Evolutionary conservation across 768 basidiomycete genomes (phyloP).

Genomic region (Termitomyces sp.): DNA sequence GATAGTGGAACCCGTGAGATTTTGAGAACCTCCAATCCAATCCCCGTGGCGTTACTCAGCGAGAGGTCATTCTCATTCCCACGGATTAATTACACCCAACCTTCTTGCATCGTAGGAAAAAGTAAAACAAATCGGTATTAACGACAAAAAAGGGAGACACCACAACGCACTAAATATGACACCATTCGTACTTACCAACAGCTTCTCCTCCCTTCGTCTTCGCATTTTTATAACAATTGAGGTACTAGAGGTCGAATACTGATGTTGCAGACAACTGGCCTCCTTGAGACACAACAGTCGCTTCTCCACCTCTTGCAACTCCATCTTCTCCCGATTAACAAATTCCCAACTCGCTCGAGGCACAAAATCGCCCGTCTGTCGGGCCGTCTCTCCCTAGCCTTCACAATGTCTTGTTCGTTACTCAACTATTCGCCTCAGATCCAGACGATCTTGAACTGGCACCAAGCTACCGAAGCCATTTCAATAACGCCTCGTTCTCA

Average conservation of each 20-base stretch:
- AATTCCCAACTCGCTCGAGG: conserved; percentile 80
- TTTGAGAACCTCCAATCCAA: too few relatives aligned
- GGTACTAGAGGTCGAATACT: conserved; percentile 84
- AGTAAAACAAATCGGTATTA: too few relatives aligned
- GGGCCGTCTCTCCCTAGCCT: too few relatives aligned
- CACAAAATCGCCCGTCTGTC: conserved; percentile 39
- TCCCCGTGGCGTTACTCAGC: too few relatives aligned
- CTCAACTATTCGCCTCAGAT: background rate
- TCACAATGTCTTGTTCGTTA: conserved; percentile 1
- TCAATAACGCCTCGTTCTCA: conserved; percentile 83
- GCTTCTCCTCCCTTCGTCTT: conserved; percentile 25
- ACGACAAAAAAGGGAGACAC: too few relatives aligned
- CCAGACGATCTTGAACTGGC: background rate
- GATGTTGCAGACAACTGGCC: conserved; percentile 76
- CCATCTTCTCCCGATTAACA: conserved; percentile 59
- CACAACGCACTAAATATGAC: background rate
- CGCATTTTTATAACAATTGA: conserved; percentile 81
- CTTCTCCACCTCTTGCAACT: conserved; percentile 68
- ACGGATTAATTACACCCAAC: too few relatives aligned
- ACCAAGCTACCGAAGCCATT: conserved; percentile 51
- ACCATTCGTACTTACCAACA: background rate
- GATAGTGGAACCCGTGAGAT: too few relatives aligned
- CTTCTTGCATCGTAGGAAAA: too few relatives aligned
- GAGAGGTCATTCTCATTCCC: too few relatives aligned
- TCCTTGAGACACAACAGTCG: conserved; percentile 74